A percentile compares a stretch with the other conserved stretches of the same genome.
These are phyloP conservation scores for Umbelopsis sp. DNA, from an alignment of 192 early-diverging fungal genomes.

Conservation along the genomic window DNA sequence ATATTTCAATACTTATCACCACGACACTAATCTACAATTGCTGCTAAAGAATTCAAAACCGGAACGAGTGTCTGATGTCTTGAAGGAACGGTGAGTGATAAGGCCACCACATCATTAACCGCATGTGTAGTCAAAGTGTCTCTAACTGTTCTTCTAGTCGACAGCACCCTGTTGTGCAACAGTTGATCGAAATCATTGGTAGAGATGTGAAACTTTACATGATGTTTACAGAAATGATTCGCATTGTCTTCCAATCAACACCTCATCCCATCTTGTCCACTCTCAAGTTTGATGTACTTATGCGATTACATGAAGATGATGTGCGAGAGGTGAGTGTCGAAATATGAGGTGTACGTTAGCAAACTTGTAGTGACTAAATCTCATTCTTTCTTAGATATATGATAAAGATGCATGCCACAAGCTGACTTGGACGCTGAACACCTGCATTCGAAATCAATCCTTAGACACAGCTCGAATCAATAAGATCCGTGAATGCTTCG, in stretches of 20 bases:
- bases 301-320: conserved; percentile 58
- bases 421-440: conserved; percentile 59
- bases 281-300: conserved; percentile 56
- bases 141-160: conserved; percentile 25
- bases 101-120: not conserved
- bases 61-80: conserved; percentile 23
- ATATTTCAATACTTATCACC: conserved; percentile 39
- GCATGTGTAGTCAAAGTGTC: not conserved
- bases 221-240: conserved; percentile 40
- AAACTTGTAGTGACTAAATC: not conserved
- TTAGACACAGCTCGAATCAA: conserved; percentile 57
- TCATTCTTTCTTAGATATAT: conserved; percentile 40
- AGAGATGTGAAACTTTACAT: conserved; percentile 41
- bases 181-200: conserved; percentile 49
- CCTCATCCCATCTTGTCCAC: conserved; percentile 46
- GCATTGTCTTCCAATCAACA: conserved; percentile 34
- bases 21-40: conserved; percentile 28
- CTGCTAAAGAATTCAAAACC: conserved; percentile 32
- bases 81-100: conserved; percentile 29
- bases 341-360: no score
- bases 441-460: conserved; percentile 52
- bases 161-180: conserved; percentile 31
- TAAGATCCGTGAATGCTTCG: conserved; percentile 59
- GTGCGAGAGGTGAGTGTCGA: conserved; percentile 44
- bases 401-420: conserved; percentile 51